A percentile compares a stretch with the other conserved stretches of the same genome.
phyloP scores from a whole-genome alignment of 2,329 filamentous ascomycete genomes.

The Exutisphaerella laricina region DNA sequence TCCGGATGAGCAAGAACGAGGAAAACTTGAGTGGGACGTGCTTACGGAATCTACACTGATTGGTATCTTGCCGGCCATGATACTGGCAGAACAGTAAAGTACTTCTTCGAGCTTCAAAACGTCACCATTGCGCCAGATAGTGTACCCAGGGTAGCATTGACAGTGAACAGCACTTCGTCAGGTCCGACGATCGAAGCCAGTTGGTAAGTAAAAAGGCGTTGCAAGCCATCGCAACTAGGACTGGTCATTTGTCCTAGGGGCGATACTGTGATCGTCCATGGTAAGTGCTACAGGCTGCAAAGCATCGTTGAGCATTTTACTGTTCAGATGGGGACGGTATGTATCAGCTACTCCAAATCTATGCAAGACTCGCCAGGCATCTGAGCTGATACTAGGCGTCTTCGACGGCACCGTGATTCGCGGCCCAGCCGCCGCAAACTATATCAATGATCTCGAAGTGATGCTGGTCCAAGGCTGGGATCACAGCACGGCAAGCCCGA shows the following conservation, averaged over 20 bases:
- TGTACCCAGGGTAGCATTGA: constrained; percentile 35
- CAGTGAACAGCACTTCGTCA: constrained; percentile 43
- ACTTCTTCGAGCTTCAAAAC: constrained; percentile 41
- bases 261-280: constrained; percentile 19
- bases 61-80: constrained; percentile 33
- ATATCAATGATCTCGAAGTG: constrained; percentile 56
- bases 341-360: no score
- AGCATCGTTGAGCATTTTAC: no score
- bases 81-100: constrained; percentile 37
- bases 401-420: constrained; percentile 56
- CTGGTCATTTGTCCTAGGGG: constrained; percentile 20
- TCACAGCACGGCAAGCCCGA: constrained; percentile 25
- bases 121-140: constrained; percentile 44
- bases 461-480: constrained; percentile 38
- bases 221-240: no score
- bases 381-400: no score
- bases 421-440: constrained; percentile 52
- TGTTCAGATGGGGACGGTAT: no score
- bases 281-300: no score
- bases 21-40: no score
- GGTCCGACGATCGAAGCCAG: constrained; percentile 43
- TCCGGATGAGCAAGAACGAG: no score
- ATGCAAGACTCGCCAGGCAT: no score
- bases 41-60: constrained; percentile 32
- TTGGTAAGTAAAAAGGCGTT: constrained; percentile 28